phyloP scores from a whole-genome alignment of 2,329 filamentous ascomycete genomes.

The Incumbomyces lentus region DNA sequence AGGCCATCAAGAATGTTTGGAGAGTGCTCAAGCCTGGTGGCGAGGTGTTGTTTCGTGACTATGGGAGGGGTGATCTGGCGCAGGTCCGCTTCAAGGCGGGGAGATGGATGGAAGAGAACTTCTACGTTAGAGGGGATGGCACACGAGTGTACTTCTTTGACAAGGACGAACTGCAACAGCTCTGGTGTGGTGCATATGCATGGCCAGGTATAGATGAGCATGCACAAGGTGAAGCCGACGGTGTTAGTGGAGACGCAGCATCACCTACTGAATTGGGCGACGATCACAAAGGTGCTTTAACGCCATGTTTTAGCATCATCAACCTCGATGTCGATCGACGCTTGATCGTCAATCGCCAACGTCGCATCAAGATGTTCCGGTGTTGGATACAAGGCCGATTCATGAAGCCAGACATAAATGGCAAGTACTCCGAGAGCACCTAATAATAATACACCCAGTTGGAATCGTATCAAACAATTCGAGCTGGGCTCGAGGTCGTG shows the following conservation, averaged over 20 bases:
- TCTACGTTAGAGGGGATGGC: slow-evolving; percentile 90
- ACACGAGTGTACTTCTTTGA: slow-evolving; percentile 98
- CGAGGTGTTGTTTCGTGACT: slow-evolving; percentile 90
- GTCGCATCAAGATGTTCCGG: slow-evolving; percentile 93
- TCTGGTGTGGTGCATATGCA: slow-evolving; percentile 58
- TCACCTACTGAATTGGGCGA: not conserved
- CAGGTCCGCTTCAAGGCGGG: slow-evolving; percentile 97
- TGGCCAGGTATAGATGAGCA: not conserved
- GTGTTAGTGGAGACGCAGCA: slow-evolving; percentile 10
- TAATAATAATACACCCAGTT: too few species aligned
- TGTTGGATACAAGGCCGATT: slow-evolving; percentile 60
- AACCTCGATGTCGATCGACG: slow-evolving; percentile 78
- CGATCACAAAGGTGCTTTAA: slow-evolving; percentile 9
- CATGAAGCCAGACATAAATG: slow-evolving; percentile 21
- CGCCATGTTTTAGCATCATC: slow-evolving; percentile 54
- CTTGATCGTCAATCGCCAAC: slow-evolving; percentile 81
- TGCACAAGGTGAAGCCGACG: slow-evolving; percentile 2
- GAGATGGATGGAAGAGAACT: slow-evolving; percentile 88
- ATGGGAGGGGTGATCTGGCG: slow-evolving; percentile 86
- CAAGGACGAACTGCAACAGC: slow-evolving; percentile 63
- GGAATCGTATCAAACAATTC: too few species aligned
- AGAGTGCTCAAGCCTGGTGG: slow-evolving; percentile 81
- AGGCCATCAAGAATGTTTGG: slow-evolving; percentile 71
- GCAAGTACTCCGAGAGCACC: too few species aligned
- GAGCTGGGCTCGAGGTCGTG: too few species aligned